phyloP scores from a whole-genome alignment of 140 eudicot genomes.

The Ambrosia hybrid region DNA sequence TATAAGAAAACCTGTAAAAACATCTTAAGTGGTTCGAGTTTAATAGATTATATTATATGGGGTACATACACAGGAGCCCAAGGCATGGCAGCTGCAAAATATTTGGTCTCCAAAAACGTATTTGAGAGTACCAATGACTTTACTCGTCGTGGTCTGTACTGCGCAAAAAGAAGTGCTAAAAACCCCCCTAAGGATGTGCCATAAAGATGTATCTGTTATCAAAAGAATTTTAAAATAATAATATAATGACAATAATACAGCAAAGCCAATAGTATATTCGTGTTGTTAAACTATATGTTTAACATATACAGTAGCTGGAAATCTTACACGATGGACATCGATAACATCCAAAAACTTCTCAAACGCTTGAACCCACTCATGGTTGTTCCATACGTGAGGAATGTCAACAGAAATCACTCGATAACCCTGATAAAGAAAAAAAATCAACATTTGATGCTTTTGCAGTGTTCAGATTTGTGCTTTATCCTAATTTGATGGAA shows the following conservation, averaged over 20 bases:
- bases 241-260: too few species aligned
- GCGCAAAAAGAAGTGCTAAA: constrained; percentile 96
- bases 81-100: constrained; percentile 87
- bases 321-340: constrained; percentile 95
- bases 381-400: constrained; percentile 93
- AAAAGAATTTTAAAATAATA: constrained; percentile 15
- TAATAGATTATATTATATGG: constrained; percentile 7
- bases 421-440: constrained; percentile 68
- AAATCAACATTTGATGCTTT: too few species aligned
- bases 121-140: constrained; percentile 89
- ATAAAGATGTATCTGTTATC: constrained; percentile 81
- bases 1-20: neutral
- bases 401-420: constrained; percentile 94
- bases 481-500: too few species aligned
- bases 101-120: constrained; percentile 77
- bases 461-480: too few species aligned
- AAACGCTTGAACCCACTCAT: constrained; percentile 96
- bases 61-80: constrained; percentile 96
- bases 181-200: constrained; percentile 98
- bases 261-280: neutral
- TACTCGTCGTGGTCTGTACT: constrained; percentile 91
- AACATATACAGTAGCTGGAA: neutral
- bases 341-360: constrained; percentile 94
- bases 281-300: neutral
- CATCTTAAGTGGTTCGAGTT: neutral